phyloP scores from a whole-genome alignment of 306 rosid genomes.

The Dalbergia oliveri region DNA sequence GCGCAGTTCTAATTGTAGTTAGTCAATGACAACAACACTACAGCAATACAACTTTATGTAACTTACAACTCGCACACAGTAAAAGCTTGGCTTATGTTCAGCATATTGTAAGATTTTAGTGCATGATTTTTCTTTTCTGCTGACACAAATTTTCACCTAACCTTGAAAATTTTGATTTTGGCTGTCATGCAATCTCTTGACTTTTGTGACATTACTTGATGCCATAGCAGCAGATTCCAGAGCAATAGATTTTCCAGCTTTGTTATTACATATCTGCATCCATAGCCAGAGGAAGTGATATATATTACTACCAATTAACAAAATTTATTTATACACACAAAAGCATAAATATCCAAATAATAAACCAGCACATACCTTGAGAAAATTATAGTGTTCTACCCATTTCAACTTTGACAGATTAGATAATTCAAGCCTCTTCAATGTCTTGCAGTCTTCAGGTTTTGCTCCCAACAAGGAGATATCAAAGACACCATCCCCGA shows the following conservation, averaged over 20 bases:
- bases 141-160: constrained; percentile 50
- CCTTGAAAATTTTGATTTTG: constrained; percentile 76
- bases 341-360: constrained; percentile 18
- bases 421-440: constrained; percentile 74
- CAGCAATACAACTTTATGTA: not conserved
- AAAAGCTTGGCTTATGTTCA: constrained; percentile 1
- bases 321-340: constrained; percentile 9
- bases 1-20: constrained; percentile 24
- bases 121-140: constrained; percentile 10
- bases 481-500: constrained; percentile 80
- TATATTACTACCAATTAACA: constrained; percentile 14
- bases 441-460: constrained; percentile 78
- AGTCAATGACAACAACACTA: not conserved
- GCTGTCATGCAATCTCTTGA: constrained; percentile 62
- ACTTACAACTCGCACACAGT: not conserved
- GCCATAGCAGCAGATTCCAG: constrained; percentile 51
- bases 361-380: constrained; percentile 74
- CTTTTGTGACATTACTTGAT: constrained; percentile 62
- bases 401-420: constrained; percentile 74
- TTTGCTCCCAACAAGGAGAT: constrained; percentile 63
- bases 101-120: constrained; percentile 25
- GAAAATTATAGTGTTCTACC: constrained; percentile 73
- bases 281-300: constrained; percentile 24
- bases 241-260: constrained; percentile 55
- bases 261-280: constrained; percentile 64